Evolutionary conservation across 1,284 basidiomycete species (phyloP).

Genomic region (Marasmius oreades): DNA sequence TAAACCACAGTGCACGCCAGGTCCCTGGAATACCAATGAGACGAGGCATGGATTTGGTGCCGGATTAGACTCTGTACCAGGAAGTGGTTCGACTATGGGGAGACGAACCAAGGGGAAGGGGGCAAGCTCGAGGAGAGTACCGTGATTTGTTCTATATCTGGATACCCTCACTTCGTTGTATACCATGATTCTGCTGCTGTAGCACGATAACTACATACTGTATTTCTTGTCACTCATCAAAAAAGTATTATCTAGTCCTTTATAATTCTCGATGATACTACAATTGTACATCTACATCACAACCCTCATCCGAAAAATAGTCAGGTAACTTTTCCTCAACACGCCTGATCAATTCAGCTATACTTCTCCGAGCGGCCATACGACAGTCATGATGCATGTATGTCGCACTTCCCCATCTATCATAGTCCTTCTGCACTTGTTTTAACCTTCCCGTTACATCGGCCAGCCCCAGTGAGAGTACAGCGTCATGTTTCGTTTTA

Average conservation of each 20-base stretch:
- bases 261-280: no score
- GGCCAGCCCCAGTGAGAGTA: constrained; percentile 52
- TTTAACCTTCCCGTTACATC: constrained; percentile 61
- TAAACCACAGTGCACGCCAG: not conserved
- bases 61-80: not conserved
- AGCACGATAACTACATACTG: not conserved
- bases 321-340: constrained; percentile 57
- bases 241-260: not conserved
- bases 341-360: constrained; percentile 48
- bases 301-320: constrained; percentile 43
- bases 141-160: not conserved
- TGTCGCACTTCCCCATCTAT: constrained; percentile 61
- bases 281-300: constrained; percentile 6
- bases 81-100: not conserved
- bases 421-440: constrained; percentile 58
- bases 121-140: not conserved
- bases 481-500: constrained; percentile 54
- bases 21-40: not conserved
- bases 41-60: not conserved
- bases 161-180: not conserved
- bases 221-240: not conserved
- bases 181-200: not conserved
- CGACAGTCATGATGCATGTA: constrained; percentile 75
- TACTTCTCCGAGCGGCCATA: constrained; percentile 47
- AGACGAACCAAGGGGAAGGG: not conserved